phyloP scores from a whole-genome alignment of 139 green algal genomes.

The Auxenochlorella pyrenoidosa region DNA sequence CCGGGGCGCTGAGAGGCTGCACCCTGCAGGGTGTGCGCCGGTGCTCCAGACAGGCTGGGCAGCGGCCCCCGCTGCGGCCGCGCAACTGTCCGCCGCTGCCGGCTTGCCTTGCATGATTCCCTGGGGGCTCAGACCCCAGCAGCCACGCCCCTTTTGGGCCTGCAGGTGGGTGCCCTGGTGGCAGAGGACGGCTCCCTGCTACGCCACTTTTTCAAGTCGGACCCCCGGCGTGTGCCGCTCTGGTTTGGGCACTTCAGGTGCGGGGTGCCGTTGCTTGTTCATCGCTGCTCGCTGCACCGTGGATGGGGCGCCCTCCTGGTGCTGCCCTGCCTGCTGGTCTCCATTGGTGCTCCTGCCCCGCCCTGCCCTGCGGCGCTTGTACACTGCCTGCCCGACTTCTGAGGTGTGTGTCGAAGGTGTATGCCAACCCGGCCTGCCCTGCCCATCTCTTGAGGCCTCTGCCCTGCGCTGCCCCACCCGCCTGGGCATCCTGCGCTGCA shows the following conservation, averaged over 20 bases:
- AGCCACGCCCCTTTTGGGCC: too few species aligned
- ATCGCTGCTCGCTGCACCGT: neutral
- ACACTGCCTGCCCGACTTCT: too few species aligned
- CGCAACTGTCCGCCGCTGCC: neutral
- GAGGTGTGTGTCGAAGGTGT: too few species aligned
- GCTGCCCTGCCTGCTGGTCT: too few species aligned
- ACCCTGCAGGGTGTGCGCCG: neutral
- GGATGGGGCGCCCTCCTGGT: neutral
- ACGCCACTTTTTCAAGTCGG: constrained; percentile 19
- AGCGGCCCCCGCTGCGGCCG: too few species aligned
- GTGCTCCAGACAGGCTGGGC: neutral
- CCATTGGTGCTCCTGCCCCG: too few species aligned
- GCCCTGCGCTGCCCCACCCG: too few species aligned
- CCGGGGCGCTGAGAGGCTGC: neutral
- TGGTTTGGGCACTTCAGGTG: constrained; percentile 72
- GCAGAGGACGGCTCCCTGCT: constrained; percentile 21
- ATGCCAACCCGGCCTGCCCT: too few species aligned
- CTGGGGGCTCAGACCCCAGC: too few species aligned
- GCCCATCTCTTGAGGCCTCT: too few species aligned
- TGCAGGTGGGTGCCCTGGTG: constrained; percentile 30
- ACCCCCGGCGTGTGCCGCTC: neutral
- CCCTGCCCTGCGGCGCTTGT: too few species aligned
- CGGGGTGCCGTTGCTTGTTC: neutral
- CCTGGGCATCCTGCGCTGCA: neutral
- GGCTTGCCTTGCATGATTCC: neutral